phyloP scores from a whole-genome alignment of 495 filamentous ascomycete genomes.

The Copromyces sp. region DNA sequence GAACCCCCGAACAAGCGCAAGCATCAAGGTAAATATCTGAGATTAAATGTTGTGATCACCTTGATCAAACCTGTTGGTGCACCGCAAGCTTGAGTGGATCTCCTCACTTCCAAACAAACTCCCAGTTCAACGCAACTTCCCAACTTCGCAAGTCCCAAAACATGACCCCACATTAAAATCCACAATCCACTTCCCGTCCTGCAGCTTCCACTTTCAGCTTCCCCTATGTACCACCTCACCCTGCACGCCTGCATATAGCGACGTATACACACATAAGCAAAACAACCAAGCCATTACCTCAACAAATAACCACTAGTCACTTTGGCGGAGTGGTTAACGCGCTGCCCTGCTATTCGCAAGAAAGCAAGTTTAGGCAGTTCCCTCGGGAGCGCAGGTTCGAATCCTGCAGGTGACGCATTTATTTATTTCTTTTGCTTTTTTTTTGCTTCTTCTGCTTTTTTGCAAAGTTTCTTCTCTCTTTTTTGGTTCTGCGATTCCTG shows the following conservation, averaged over 20 bases:
- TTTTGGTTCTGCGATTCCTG: too few species aligned
- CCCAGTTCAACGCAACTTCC: too few species aligned
- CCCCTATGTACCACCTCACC: background rate
- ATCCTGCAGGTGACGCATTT: constrained; percentile 8
- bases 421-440: background rate
- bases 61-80: too few species aligned
- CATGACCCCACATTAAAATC: background rate
- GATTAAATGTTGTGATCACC: too few species aligned
- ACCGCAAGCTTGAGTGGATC: too few species aligned
- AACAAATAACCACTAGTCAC: background rate
- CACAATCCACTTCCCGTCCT: background rate
- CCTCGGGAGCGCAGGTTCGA: constrained; percentile 1
- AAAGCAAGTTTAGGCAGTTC: constrained; percentile 2
- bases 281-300: background rate
- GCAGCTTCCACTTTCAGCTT: background rate
- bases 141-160: background rate
- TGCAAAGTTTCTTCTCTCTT: too few species aligned
- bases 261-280: background rate
- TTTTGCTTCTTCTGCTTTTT: too few species aligned
- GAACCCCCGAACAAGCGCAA: too few species aligned
- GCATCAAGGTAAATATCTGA: too few species aligned
- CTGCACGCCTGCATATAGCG: background rate
- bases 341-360: constrained; percentile 11
- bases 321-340: constrained; percentile 10
- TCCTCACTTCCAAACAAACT: too few species aligned